Evolutionary conservation across 2,329 filamentous ascomycete genomes (phyloP).

Genomic region (Fusarium scirpi): DNA sequence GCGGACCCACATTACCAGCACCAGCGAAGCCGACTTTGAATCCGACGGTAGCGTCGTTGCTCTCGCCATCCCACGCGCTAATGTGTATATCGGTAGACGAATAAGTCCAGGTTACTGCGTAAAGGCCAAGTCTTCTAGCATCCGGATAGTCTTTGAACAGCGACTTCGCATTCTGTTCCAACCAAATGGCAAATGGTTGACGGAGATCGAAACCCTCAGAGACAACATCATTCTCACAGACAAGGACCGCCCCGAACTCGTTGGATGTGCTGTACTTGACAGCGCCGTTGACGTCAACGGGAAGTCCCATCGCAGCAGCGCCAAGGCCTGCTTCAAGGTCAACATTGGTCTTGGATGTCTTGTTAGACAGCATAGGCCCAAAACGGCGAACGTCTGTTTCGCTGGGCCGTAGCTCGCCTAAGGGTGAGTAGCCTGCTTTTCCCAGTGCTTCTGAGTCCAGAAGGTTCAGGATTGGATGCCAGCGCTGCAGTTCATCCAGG

Average conservation of each 20-base stretch:
- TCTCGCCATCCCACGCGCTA: not conserved
- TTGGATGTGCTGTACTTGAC: not conserved
- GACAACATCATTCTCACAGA: not conserved
- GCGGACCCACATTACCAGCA: not conserved
- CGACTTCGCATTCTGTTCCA: accelerated
- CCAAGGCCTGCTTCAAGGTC: not conserved
- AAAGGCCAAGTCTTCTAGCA: accelerated
- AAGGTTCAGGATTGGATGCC: not conserved
- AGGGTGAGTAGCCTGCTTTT: not conserved
- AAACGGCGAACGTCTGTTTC: not conserved
- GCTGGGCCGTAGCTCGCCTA: not conserved
- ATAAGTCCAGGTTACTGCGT: not conserved
- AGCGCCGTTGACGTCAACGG: not conserved
- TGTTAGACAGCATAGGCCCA: not conserved
- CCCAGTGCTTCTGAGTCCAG: not conserved
- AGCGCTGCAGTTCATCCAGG: not conserved
- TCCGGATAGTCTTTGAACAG: not conserved
- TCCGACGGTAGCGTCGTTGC: not conserved
- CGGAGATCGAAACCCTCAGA: not conserved
- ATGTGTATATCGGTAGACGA: not conserved
- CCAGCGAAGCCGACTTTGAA: not conserved
- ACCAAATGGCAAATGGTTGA: not conserved
- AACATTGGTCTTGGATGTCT: not conserved
- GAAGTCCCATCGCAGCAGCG: not conserved
- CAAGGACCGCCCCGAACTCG: not conserved